These are phyloP conservation scores for Rhodotorula sp. DNA, from an alignment of 1,284 basidiomycete genomes.

Conservation along the genomic window DNA sequence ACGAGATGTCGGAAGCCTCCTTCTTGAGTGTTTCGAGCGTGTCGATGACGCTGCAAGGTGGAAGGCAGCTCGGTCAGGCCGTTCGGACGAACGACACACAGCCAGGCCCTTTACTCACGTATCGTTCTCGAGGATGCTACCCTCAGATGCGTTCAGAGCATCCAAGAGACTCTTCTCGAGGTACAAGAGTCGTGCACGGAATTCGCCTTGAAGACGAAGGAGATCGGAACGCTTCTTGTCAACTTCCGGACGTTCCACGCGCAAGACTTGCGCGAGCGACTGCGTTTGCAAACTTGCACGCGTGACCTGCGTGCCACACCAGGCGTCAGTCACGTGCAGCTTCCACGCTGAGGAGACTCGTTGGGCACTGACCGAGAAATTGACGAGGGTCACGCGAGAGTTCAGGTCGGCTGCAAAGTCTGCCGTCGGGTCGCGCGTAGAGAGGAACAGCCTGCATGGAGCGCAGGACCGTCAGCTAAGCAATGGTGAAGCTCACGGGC, in stretches of 20 bases:
- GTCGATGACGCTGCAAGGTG: constrained; percentile 67
- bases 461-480: constrained; percentile 4
- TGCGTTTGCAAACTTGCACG: constrained; percentile 97
- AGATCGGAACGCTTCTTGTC: constrained; percentile 97
- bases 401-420: constrained; percentile 98
- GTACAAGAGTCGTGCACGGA: constrained; percentile 85
- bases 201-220: constrained; percentile 98
- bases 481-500: too few relatives aligned
- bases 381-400: constrained; percentile 98
- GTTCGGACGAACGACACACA: too few relatives aligned
- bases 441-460: constrained; percentile 75
- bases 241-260: constrained; percentile 93
- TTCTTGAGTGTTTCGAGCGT: constrained; percentile 95
- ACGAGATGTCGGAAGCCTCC: constrained; percentile 94
- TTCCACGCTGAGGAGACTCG: not conserved
- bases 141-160: constrained; percentile 93
- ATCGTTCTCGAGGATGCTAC: constrained; percentile 98
- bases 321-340: not conserved
- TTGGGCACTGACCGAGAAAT: constrained; percentile 80
- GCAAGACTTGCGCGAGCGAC: constrained; percentile 93
- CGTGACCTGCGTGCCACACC: constrained; percentile 54
- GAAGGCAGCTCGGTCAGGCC: too few relatives aligned
- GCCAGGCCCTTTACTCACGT: constrained; percentile 53
- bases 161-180: constrained; percentile 91
- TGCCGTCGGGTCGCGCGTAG: constrained; percentile 93